Percentiles rank a stretch among this genome's conserved stretches.
phyloP scores from a whole-genome alignment of 805 yeast species.

The Komagataella kurtzmanii region DNA sequence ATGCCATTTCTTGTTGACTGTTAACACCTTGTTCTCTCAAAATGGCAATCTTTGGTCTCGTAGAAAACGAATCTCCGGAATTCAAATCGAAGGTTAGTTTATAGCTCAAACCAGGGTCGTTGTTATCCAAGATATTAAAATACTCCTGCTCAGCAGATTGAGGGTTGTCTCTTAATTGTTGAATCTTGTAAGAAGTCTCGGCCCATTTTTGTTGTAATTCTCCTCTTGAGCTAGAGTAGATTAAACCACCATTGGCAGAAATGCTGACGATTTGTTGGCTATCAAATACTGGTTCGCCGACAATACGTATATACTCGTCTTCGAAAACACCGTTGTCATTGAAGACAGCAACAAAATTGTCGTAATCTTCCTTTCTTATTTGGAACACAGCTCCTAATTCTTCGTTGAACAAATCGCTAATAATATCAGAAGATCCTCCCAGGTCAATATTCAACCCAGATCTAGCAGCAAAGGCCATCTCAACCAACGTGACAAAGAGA shows the following conservation, averaged over 20 bases:
- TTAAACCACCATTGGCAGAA: slow-evolving; percentile 26
- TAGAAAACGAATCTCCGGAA: slow-evolving; percentile 18
- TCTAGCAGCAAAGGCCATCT: slow-evolving; percentile 97
- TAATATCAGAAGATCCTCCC: slow-evolving; percentile 15
- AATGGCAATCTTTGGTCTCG: slow-evolving; percentile 84
- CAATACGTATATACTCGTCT: slow-evolving; percentile 35
- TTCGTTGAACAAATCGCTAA: slow-evolving; percentile 65
- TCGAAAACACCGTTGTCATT: slow-evolving; percentile 43
- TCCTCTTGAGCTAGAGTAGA: slow-evolving; percentile 48
- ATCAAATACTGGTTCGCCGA: slow-evolving; percentile 57
- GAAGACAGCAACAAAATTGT: slow-evolving; percentile 41
- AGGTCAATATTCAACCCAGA: slow-evolving; percentile 57
- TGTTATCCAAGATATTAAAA: slow-evolving; percentile 57
- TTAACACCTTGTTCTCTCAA: slow-evolving; percentile 98
- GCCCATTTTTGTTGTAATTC: slow-evolving; percentile 76
- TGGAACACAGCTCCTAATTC: slow-evolving; percentile 97
- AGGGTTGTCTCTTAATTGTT: slow-evolving; percentile 90
- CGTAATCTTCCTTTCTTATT: slow-evolving; percentile 38
- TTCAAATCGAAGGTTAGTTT: slow-evolving; percentile 57
- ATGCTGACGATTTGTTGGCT: slow-evolving; percentile 32
- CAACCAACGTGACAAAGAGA: slow-evolving; percentile 66
- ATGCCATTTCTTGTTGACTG: slow-evolving; percentile 97
- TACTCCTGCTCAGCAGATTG: slow-evolving; percentile 79
- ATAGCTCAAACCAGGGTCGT: slow-evolving; percentile 83
- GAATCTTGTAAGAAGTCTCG: slow-evolving; percentile 79